Evolutionary conservation across 2,329 filamentous ascomycete species (phyloP).

Genomic region (Cladophialophora psammophila): DNA sequence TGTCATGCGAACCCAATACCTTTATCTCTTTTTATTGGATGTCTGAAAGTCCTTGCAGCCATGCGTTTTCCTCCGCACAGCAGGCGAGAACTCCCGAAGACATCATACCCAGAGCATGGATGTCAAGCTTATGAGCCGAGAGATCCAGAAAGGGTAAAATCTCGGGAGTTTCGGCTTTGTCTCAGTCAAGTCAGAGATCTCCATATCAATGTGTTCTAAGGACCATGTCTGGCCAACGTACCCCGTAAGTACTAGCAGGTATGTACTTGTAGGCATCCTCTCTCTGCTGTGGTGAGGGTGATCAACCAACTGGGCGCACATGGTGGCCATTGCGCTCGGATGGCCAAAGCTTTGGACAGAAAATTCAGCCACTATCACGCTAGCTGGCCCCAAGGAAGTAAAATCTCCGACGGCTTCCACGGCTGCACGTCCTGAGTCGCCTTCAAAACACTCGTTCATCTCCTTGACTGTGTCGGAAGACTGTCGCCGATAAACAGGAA

Average conservation of each 20-base stretch:
- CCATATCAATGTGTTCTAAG: slow-evolving; percentile 6
- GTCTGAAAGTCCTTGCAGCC: background rate
- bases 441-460: background rate
- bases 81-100: slow-evolving; percentile 7
- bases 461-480: background rate
- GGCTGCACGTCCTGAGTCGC: background rate
- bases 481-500: background rate
- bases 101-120: background rate
- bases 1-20: background rate
- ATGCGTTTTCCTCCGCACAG: background rate
- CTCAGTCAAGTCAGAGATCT: slow-evolving; percentile 24
- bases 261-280: background rate
- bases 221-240: background rate
- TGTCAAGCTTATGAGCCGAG: background rate
- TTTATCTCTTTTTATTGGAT: background rate
- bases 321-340: background rate
- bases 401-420: slow-evolving; percentile 19
- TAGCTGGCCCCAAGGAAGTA: background rate
- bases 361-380: slow-evolving; percentile 8
- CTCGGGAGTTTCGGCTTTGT: slow-evolving; percentile 29
- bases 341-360: background rate
- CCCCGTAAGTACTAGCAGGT: too few relatives aligned
- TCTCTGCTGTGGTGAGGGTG: background rate
- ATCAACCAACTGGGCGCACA: background rate
- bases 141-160: slow-evolving; percentile 11